Evolutionary conservation across 2,329 filamentous ascomycete species (phyloP).

Genomic region (Dothistroma pini): DNA sequence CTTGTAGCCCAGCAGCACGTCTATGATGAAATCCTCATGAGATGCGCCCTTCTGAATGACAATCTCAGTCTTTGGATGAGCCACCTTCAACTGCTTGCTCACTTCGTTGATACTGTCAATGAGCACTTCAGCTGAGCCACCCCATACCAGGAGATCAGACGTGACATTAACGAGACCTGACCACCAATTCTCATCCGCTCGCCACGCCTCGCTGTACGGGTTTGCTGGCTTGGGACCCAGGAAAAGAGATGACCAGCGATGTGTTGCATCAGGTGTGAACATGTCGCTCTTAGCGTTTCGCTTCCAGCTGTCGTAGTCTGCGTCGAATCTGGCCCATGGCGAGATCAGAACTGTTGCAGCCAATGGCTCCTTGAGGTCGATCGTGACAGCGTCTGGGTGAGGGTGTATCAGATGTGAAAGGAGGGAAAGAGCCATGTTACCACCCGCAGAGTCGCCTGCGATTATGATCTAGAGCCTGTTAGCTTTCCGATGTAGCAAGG

Average conservation of each 20-base stretch:
- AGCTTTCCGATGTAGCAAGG: background rate
- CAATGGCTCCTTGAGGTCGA: conserved; percentile 44
- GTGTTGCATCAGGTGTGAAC: conserved; percentile 41
- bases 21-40: conserved; percentile 44
- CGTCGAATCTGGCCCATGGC: conserved; percentile 56
- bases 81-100: conserved; percentile 45
- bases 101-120: conserved; percentile 55
- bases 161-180: conserved; percentile 42
- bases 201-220: conserved; percentile 52
- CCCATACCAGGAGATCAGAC: conserved; percentile 49
- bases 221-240: conserved; percentile 39
- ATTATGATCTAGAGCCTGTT: conserved; percentile 41
- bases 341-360: conserved; percentile 53
- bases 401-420: conserved; percentile 55
- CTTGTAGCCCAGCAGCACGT: conserved; percentile 39
- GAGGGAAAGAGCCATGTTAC: conserved; percentile 45
- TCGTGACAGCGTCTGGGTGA: conserved; percentile 44
- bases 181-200: conserved; percentile 54
- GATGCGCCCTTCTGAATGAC: conserved; percentile 37
- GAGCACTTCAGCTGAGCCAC: conserved; percentile 55
- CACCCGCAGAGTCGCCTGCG: conserved; percentile 53
- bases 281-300: conserved; percentile 52
- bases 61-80: conserved; percentile 35
- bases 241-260: conserved; percentile 49
- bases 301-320: conserved; percentile 40